These are phyloP conservation scores for Tetrapisispora pingtungensis DNA, from an alignment of 805 yeast genomes.

Conservation along the genomic window DNA sequence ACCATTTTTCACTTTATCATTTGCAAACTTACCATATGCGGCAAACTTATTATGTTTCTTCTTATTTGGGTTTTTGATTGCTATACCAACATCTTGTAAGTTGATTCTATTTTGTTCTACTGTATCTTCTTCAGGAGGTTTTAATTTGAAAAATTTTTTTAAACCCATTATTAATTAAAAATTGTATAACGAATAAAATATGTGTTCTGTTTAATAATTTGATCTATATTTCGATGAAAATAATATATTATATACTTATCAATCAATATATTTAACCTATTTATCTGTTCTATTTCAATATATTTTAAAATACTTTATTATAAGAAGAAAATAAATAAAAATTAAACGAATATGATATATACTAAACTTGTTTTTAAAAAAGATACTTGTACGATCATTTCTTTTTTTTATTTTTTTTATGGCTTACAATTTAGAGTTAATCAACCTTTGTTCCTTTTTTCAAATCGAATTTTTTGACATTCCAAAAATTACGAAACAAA, in stretches of 20 bases:
- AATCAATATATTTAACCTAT: no score
- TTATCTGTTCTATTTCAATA: no score
- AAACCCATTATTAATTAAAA: conserved; percentile 36
- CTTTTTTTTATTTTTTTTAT: background rate
- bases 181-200: background rate
- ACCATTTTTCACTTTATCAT: conserved; percentile 27
- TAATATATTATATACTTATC: no score
- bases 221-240: no score
- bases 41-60: conserved; percentile 30
- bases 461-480: background rate
- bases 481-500: no score
- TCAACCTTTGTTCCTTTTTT: background rate
- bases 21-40: conserved; percentile 38
- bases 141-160: conserved; percentile 36
- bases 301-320: no score
- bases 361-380: no score
- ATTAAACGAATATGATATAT: no score
- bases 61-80: conserved; percentile 29
- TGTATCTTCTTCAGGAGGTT: conserved; percentile 40
- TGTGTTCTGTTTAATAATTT: background rate
- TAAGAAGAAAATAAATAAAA: no score
- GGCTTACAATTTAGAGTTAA: no score
- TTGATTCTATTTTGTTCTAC: conserved; percentile 33
- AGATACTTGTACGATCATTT: background rate
- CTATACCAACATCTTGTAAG: conserved; percentile 35